Conservation (phyloP, 805 yeast genomes). For the Candida sphagnicola region DNA sequence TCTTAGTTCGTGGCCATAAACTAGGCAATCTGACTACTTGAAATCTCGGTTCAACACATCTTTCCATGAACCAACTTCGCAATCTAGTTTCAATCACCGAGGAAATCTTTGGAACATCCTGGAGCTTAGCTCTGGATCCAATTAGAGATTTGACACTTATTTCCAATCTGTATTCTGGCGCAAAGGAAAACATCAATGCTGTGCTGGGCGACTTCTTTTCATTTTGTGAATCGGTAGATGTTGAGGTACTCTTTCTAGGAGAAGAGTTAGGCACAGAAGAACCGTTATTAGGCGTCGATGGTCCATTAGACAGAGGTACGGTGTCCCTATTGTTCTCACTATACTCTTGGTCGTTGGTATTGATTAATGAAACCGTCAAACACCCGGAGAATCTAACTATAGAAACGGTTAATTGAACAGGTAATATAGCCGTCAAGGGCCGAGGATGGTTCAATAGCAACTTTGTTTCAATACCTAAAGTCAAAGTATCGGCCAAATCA, state of each 20-base stretch:
- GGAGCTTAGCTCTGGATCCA: conserved; percentile 89
- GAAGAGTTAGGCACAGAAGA: conserved; percentile 2
- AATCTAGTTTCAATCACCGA: conserved; percentile 78
- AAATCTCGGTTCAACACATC: conserved; percentile 91
- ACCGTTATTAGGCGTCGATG: conserved; percentile 9
- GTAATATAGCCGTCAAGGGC: conserved; percentile 80
- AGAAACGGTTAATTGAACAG: conserved; percentile 80
- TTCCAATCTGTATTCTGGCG: conserved; percentile 87
- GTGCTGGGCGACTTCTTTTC: conserved; percentile 42
- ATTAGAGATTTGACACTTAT: conserved; percentile 84
- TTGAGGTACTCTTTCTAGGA: neutral
- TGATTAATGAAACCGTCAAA: conserved; percentile 67
- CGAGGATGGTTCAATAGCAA: conserved; percentile 77
- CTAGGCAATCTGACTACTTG: conserved; percentile 83
- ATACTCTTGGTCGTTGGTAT: conserved; percentile 37
- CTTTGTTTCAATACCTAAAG: conserved; percentile 80
- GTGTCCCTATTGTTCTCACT: conserved; percentile 11
- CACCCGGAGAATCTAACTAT: conserved; percentile 90
- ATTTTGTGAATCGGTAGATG: conserved; percentile 1
- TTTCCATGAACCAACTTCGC: conserved; percentile 84
- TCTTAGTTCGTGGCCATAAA: conserved; percentile 66
- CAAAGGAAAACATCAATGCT: conserved; percentile 82
- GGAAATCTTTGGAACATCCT: conserved; percentile 89
- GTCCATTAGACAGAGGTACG: conserved; percentile 12
- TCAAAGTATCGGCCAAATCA: conserved; percentile 80